Evolutionary conservation across 257 asterid species (phyloP).

Genomic region (Plantago elongata): DNA sequence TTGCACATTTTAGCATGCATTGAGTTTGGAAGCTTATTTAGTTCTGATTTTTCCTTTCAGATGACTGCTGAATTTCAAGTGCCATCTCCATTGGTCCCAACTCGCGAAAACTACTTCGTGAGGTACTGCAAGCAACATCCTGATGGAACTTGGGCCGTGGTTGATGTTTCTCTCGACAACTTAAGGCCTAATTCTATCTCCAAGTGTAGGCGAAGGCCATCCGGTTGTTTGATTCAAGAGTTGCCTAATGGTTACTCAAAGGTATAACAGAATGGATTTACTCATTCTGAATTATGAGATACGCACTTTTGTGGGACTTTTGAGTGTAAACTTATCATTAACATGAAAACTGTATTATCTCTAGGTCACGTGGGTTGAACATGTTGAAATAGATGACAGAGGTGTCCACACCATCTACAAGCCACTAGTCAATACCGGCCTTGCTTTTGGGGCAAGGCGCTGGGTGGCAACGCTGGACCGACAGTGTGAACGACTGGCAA

Average conservation of each 20-base stretch:
- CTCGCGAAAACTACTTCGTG: conserved; percentile 65
- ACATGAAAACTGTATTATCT: neutral
- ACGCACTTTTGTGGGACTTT: neutral
- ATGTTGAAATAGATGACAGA: conserved; percentile 67
- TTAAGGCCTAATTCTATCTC: conserved; percentile 47
- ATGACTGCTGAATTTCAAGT: conserved; percentile 86
- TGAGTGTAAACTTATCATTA: neutral
- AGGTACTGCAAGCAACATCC: conserved; percentile 73
- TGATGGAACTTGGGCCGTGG: conserved; percentile 78
- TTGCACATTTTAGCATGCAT: neutral
- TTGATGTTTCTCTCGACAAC: conserved; percentile 70
- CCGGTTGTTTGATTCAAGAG: conserved; percentile 83
- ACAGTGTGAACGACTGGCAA: conserved; percentile 70
- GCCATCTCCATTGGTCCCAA: conserved; percentile 74
- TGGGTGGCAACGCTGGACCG: conserved; percentile 75
- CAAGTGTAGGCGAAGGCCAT: conserved; percentile 57
- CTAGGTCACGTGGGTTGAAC: conserved; percentile 78
- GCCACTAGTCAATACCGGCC: conserved; percentile 53
- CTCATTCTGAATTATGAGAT: neutral
- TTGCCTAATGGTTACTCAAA: conserved; percentile 77
- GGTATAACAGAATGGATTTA: conserved; percentile 24
- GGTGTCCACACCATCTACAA: conserved; percentile 58
- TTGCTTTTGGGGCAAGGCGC: conserved; percentile 69
- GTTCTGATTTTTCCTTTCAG: conserved; percentile 24
- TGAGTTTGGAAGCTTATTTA: neutral